Conservation (phyloP, 1,284 basidiomycete genomes). For the Melampsora larici-populina region DNA sequence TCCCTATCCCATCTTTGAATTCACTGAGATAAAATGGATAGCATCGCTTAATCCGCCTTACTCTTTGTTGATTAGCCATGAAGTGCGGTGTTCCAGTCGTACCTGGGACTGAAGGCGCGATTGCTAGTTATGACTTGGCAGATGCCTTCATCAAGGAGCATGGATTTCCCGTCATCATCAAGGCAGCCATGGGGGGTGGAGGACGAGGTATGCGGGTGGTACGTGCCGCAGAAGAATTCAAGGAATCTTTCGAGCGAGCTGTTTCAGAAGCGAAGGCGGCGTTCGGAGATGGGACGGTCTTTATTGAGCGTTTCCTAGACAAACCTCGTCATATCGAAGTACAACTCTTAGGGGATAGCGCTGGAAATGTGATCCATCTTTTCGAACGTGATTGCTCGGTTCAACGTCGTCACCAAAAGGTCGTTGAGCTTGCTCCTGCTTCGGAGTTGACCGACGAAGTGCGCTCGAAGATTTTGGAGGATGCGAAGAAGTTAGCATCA, state of each 20-base stretch:
- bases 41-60: no score
- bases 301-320: no score
- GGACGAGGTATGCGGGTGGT: conserved; percentile 99
- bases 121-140: conserved; percentile 76
- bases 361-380: no score
- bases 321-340: conserved; percentile 96
- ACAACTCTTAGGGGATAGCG: conserved; percentile 83
- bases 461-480: no score
- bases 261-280: conserved; percentile 92
- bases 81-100: conserved; percentile 90
- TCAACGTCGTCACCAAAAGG: conserved; percentile 91
- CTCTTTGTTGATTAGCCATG: conserved; percentile 63
- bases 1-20: conserved; percentile 7
- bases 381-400: conserved; percentile 99
- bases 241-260: conserved; percentile 84
- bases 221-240: conserved; percentile 83
- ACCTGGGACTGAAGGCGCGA: conserved; percentile 93
- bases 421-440: no score
- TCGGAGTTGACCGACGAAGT: no score
- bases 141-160: conserved; percentile 86
- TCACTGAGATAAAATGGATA: no score
- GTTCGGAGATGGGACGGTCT: conserved; percentile 98
- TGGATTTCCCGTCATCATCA: conserved; percentile 77
- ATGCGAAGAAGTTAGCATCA: no score
- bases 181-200: conserved; percentile 94